Base-by-base conservation (phyloP, 176 grass and related monocot genomes). In the Luzula sylvatica region DNA sequence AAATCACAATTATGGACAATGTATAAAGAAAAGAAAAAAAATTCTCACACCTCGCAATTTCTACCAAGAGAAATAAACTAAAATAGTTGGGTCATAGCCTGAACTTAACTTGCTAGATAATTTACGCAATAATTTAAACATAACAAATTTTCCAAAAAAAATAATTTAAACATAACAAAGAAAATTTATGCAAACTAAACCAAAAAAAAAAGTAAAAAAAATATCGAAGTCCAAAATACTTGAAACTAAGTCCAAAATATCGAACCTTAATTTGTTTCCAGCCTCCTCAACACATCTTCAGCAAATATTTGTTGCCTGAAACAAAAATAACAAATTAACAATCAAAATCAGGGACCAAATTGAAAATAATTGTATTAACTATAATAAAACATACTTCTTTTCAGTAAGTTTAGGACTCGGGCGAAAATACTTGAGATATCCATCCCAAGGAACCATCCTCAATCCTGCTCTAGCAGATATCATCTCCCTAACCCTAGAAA, bases 221-320 rank as follows among this genome's bases (percentile, higher is more conserved):
- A n/a, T n/a, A n/a, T n/a, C n/a, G n/a, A 26, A 3, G 29, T 62
- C 48, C 46, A 22, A 52, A 48, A 23, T 25, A 58, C 64, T 73
- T 47, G 60, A 42, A 38, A 52, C 20, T 3, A 18, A 35, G 17
- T 22, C 6, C 30, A 41, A 8, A 22, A 30, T 18, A 11, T 42
- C 38, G 40, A 39, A 38, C 3, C 35, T 11, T 27, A 42, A 35
- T 18, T 65, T 53, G 78, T 87, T 65, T 98, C 81, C 49, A 90
- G 68, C 48, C 85, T 69, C 59, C 61, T 62, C 60, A 98, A 60
- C 38, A 98, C 78, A 47, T 82, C 84, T 39, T 98, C 92, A 0
- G 92, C 92, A 75, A 98, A 98, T 46, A 98, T 98, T 38, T 87
- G 92, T 69, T 98, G 92, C 69, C 92, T 98, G 81, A 58, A 87